phyloP scores from a whole-genome alignment of 2,329 filamentous ascomycete species.

The Tolypocladium album region DNA sequence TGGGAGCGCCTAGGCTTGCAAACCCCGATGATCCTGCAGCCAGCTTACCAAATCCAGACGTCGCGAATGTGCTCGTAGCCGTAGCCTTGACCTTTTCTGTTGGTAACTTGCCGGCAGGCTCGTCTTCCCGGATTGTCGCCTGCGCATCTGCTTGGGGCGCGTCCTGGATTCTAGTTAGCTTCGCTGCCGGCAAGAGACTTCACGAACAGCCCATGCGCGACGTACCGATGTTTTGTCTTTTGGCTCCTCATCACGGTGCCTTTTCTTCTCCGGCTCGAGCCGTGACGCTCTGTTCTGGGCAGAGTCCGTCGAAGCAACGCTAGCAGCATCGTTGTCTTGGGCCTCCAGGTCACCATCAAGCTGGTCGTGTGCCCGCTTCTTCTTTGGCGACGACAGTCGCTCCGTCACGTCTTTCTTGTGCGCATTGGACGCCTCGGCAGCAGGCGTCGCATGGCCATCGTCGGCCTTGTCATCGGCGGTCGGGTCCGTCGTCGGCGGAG shows the following conservation, averaged over 20 bases:
- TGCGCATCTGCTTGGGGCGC: background rate
- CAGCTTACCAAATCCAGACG: constrained; percentile 58
- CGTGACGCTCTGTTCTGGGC: constrained; percentile 35
- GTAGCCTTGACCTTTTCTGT: constrained; percentile 23
- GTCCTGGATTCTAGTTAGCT: background rate
- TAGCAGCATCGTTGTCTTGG: constrained; percentile 30
- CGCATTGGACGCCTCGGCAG: constrained; percentile 20
- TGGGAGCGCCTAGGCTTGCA: constrained; percentile 38
- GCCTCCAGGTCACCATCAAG: constrained; percentile 37
- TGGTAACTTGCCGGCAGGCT: constrained; percentile 11
- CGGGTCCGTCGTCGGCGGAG: constrained; percentile 8
- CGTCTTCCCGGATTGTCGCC: constrained; percentile 10
- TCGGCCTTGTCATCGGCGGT: constrained; percentile 11
- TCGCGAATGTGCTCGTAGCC: constrained; percentile 53
- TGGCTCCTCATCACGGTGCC: constrained; percentile 42
- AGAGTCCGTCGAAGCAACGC: constrained; percentile 29
- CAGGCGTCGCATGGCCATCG: constrained; percentile 19
- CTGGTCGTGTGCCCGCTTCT: constrained; percentile 53
- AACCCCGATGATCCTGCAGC: constrained; percentile 55
- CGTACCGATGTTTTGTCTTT: constrained; percentile 22
- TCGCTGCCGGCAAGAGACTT: background rate
- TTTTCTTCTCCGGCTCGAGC: constrained; percentile 54
- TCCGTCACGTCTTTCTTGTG: constrained; percentile 31
- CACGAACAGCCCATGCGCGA: background rate
- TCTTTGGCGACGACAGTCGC: constrained; percentile 49